phyloP scores from a whole-genome alignment of 352 stramenopile genomes.

The Globisporangium emineosum region DNA sequence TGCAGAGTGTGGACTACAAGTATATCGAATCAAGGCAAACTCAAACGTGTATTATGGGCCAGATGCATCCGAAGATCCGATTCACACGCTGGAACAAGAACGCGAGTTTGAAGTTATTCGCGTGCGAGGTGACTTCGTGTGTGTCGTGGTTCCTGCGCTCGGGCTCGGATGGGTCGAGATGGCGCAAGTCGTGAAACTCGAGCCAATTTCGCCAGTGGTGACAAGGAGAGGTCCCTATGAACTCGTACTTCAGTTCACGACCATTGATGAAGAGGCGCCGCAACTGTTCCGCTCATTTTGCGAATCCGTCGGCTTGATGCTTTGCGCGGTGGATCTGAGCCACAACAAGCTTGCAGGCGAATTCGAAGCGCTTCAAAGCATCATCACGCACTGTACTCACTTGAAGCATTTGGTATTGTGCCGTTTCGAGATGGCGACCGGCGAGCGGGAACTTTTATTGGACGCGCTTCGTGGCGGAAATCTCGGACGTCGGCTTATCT shows the following conservation, averaged over 20 bases:
- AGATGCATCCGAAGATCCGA: no score
- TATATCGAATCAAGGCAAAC: no score
- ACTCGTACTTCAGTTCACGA: background rate
- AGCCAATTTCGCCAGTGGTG: background rate
- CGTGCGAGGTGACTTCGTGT: background rate
- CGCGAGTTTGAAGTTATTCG: background rate
- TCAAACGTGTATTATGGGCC: no score
- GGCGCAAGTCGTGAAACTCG: background rate
- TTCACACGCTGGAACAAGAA: background rate
- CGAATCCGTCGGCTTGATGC: background rate
- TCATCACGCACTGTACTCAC: background rate
- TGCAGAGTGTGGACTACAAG: no score
- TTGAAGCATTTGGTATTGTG: background rate
- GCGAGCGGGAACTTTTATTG: background rate
- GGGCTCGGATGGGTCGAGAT: constrained; percentile 32
- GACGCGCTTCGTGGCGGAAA: no score
- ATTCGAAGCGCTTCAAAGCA: background rate
- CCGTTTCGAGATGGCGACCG: background rate
- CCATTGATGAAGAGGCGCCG: background rate
- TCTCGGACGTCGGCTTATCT: background rate
- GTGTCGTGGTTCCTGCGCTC: constrained; percentile 22
- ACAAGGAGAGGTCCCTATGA: background rate
- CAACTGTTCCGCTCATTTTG: background rate
- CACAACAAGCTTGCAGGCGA: background rate
- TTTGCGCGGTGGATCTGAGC: background rate